Base-by-base conservation (phyloP, 1,284 basidiomycete species). In the Naganishia liquefaciens region DNA sequence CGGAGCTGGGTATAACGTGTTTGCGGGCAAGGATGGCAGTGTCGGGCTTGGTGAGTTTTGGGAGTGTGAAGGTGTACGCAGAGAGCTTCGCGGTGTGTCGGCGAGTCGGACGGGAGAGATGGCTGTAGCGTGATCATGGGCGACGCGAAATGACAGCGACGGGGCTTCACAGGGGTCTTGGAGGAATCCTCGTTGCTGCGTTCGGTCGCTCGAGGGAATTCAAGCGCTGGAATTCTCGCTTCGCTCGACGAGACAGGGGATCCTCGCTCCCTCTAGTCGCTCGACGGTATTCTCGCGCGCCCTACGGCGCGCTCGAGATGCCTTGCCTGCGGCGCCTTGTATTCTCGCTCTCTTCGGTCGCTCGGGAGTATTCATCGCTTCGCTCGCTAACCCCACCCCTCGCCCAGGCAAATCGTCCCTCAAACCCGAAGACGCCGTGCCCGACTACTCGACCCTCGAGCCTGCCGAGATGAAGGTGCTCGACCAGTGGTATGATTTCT, bases 401-500 rank as follows among this genome's bases (percentile, higher is more conserved):
- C 23, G n/a, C 23, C 3, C 68, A 77, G 83, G 83, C 63, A 83
- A 82, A 80, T 94, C 91, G 42, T 93, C 89, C 71, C 81, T 98
- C 71, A 92, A 93, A 70, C 80, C 83, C 5, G 90, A 93, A 76
- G 88, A 98, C 74, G 95, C 94, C 0, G 83, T 93, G 3, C 80
- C 92, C 4, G 94, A 99, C 76, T 97, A 91, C 76, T 90, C 87
- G 69, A 80, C 76, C 0, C 83, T 99, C 52, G 83, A 85, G 60
- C 87, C 86, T 68, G 84, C 85, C 69, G 90, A 96, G 75, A 77
- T 80, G 76, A 91, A 92, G 78, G 90, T 91, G 1, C 82, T 98
- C 61, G 84, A 96, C 69, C 92, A 96, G 72, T 98, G 95, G 95
- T 84, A 89, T 75, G 74, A 81, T 6, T 95, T 94, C 80, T 89